phyloP scores from a whole-genome alignment of 345 rosid species.

The Moringa oleifera region DNA sequence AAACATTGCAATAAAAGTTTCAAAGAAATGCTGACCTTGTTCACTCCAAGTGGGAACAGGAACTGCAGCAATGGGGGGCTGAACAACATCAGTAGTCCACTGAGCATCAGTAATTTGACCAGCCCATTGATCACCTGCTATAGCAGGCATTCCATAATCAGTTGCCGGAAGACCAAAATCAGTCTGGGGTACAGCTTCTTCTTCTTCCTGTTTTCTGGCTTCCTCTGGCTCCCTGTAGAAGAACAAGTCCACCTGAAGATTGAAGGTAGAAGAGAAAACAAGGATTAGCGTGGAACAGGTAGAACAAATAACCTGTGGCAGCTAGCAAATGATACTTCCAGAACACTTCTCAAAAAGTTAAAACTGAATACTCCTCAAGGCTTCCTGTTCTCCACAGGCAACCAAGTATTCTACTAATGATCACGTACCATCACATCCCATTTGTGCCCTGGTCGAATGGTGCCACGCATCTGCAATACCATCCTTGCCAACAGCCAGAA shows the following conservation, averaged over 20 bases:
- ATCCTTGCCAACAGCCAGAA: conserved; percentile 95
- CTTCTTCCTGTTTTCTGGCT: conserved; percentile 54
- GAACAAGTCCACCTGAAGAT: conserved; percentile 60
- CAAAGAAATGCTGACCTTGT: conserved; percentile 19
- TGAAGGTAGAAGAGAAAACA: too few relatives aligned
- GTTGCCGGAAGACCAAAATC: conserved; percentile 31
- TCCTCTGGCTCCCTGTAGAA: conserved; percentile 85
- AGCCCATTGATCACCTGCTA: conserved; percentile 55
- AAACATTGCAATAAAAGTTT: neutral
- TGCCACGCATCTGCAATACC: conserved; percentile 98
- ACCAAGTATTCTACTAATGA: too few relatives aligned
- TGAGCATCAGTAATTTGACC: conserved; percentile 42
- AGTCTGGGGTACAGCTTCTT: conserved; percentile 31
- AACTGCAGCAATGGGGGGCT: conserved; percentile 52
- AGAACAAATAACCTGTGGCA: too few relatives aligned
- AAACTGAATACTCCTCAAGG: neutral
- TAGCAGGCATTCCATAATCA: conserved; percentile 37
- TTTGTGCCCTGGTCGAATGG: conserved; percentile 65
- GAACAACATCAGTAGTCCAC: conserved; percentile 51
- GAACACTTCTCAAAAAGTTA: neutral
- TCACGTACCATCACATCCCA: conserved; percentile 78
- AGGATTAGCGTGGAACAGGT: too few relatives aligned
- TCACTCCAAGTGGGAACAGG: conserved; percentile 45
- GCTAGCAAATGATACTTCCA: too few relatives aligned
- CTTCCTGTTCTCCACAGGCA: too few relatives aligned